phyloP scores from a whole-genome alignment of 768 basidiomycete genomes.

The Leccinum longicurvipes region DNA sequence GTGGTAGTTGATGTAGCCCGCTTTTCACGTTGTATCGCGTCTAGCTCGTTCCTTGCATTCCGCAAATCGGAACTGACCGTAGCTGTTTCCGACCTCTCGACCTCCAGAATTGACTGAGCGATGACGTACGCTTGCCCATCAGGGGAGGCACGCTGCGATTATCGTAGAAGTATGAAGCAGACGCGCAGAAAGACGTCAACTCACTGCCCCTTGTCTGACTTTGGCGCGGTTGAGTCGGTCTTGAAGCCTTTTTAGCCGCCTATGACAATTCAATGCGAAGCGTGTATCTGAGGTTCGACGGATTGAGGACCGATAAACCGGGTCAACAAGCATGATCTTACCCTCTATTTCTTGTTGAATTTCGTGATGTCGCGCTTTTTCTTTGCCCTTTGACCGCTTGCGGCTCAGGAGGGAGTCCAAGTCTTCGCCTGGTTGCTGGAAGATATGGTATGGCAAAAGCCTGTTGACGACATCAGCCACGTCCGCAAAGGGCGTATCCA shows the following conservation, averaged over 20 bases:
- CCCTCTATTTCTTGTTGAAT: slow-evolving; percentile 51
- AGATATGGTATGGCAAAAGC: slow-evolving; percentile 77
- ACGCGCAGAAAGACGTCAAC: slow-evolving; percentile 15
- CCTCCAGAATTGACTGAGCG: slow-evolving; percentile 61
- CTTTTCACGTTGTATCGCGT: slow-evolving; percentile 67
- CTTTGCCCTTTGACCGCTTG: slow-evolving; percentile 55
- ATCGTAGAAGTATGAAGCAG: neutral
- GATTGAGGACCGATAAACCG: slow-evolving; percentile 2
- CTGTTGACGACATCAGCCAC: slow-evolving; percentile 62
- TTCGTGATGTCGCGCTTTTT: slow-evolving; percentile 48
- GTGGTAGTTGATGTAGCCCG: slow-evolving; percentile 37
- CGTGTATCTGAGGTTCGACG: slow-evolving; percentile 50
- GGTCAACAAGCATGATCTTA: slow-evolving; percentile 23
- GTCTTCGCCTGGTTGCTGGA: slow-evolving; percentile 72
- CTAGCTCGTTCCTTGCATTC: slow-evolving; percentile 58
- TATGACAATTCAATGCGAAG: slow-evolving; percentile 65
- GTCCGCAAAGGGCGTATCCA: slow-evolving; percentile 66
- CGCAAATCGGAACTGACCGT: slow-evolving; percentile 58
- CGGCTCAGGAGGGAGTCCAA: slow-evolving; percentile 32
- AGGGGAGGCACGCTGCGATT: slow-evolving; percentile 52
- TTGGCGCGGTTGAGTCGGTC: slow-evolving; percentile 55
- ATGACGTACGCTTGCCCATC: slow-evolving; percentile 64
- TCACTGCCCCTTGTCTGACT: slow-evolving; percentile 55
- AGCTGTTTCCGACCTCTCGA: slow-evolving; percentile 61
- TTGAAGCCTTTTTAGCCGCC: slow-evolving; percentile 52